phyloP scores from a whole-genome alignment of 495 filamentous ascomycete species.

The Tirmania nivea region DNA sequence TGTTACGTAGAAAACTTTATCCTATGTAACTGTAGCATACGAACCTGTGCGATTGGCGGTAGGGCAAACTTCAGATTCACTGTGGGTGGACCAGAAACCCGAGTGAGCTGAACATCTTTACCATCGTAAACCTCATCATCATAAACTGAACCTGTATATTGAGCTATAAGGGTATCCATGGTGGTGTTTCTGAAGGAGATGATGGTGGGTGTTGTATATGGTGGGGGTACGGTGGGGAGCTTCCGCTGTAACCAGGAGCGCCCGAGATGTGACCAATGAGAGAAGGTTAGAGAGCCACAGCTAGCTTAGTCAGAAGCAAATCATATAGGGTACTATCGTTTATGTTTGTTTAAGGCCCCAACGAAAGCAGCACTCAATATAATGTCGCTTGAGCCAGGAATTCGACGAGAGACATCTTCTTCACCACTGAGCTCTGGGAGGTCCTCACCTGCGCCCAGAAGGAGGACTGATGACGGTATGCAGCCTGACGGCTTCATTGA shows the following conservation, averaged over 20 bases:
- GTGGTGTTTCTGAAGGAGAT: conserved; percentile 14
- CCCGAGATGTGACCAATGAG: too few relatives aligned
- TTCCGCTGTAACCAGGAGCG: neutral
- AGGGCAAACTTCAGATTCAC: conserved; percentile 78
- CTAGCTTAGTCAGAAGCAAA: too few relatives aligned
- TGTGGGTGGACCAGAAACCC: conserved; percentile 36
- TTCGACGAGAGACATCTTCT: neutral
- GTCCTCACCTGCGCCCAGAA: neutral
- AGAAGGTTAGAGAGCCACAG: too few relatives aligned
- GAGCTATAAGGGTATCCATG: conserved; percentile 87
- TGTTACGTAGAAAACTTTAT: neutral
- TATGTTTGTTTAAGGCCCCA: too few relatives aligned
- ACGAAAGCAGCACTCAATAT: too few relatives aligned
- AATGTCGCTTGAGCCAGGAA: neutral
- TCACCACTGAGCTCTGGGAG: neutral
- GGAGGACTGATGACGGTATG: neutral
- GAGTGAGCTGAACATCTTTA: conserved; percentile 27
- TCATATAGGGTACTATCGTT: too few relatives aligned
- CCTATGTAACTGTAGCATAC: conserved; percentile 12
- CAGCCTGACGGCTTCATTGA: neutral
- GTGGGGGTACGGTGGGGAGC: neutral
- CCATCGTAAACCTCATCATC: conserved; percentile 45
- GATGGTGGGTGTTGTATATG: neutral
- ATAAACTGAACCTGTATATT: conserved; percentile 50
- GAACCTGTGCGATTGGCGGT: conserved; percentile 79